Evolutionary conservation across 1,139 yeast genomes (phyloP), one percentile per base, ranked within the genome.

Genomic region (Blastobotrys proliferans): DNA sequence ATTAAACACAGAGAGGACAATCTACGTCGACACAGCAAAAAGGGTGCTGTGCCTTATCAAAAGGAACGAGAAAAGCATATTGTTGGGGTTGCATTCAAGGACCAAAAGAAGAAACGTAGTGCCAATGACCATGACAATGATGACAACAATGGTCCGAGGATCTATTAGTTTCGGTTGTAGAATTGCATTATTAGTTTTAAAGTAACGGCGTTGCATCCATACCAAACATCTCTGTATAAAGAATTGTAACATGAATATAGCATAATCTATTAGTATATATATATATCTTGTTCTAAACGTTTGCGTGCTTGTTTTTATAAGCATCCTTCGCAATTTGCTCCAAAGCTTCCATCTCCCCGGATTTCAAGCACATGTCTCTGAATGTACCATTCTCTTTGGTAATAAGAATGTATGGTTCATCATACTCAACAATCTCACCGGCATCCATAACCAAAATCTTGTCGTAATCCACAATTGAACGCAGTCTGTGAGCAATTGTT

Each of bases 361-460:
- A 83, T 60, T 87, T 84, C 50, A 76, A 82, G 68, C 97, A 90
- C 97, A 90, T 87, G 50, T 83, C 75, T 66, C 83, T 76, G 71
- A 90, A 90, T 45, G 81, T 74, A 8, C 92, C 74, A 21, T 73
- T 70, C 53, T 72, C 72, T 53, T 72, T 72, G 33, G 77, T 64
- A 48, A 92, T 74, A 56, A 90, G 73, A 1, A 74, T 77, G 60
- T 83, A 83, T 4, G 98, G 97, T 56, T 82, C 81, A 46, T 86
- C 97, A 59, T 79, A 90, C 61, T 90, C 97, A 36, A 81, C 83
- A n/a, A 87, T 92, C 57, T 76, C 76, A 56, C 97, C 98, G 4
- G 87, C 88, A 64, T 88, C 97, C 81, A 90, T 79, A n/a, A 92
- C 96, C 57, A 90, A 72, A 52, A 92, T 88, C 67, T 81, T 84